phyloP scores from a whole-genome alignment of 768 basidiomycete genomes.

The Punctularia strigosozonata region DNA sequence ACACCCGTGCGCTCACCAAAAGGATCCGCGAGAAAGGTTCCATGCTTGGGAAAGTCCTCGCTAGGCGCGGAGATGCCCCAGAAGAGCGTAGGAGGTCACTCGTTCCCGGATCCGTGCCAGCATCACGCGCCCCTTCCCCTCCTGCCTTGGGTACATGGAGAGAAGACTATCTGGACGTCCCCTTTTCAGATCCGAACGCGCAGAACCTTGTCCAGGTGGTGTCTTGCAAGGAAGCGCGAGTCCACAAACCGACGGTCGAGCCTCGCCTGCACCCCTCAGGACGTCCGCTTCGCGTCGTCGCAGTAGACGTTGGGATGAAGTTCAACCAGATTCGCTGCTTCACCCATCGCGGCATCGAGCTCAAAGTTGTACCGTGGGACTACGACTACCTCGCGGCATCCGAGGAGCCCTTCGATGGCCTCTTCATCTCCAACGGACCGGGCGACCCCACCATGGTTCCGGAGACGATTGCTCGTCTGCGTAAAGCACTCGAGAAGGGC shows the following conservation, averaged over 20 bases:
- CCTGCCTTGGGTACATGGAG: slow-evolving; percentile 51
- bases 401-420: slow-evolving; percentile 85
- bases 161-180: slow-evolving; percentile 71
- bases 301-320: slow-evolving; percentile 99
- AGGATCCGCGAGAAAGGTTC: slow-evolving; percentile 90
- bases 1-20: slow-evolving; percentile 95
- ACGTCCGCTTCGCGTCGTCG: slow-evolving; percentile 72
- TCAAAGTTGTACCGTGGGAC: slow-evolving; percentile 97
- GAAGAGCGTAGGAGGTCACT: slow-evolving; percentile 24
- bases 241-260: slow-evolving; percentile 51
- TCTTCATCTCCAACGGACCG: slow-evolving; percentile 97
- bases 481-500: slow-evolving; percentile 54
- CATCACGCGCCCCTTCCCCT: slow-evolving; percentile 42
- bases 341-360: slow-evolving; percentile 78
- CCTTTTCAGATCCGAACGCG: slow-evolving; percentile 81
- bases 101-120: slow-evolving; percentile 24
- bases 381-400: slow-evolving; percentile 65
- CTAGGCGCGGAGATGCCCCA: slow-evolving; percentile 39
- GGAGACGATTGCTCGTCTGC: slow-evolving; percentile 57
- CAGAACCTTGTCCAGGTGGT: slow-evolving; percentile 88
- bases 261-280: slow-evolving; percentile 66
- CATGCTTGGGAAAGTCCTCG: slow-evolving; percentile 79
- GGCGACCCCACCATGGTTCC: slow-evolving; percentile 87
- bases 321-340: slow-evolving; percentile 99
- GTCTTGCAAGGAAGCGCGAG: slow-evolving; percentile 54